Evolutionary conservation across 1,139 yeast species (phyloP).

Genomic region (Kodamaea derodonti): DNA sequence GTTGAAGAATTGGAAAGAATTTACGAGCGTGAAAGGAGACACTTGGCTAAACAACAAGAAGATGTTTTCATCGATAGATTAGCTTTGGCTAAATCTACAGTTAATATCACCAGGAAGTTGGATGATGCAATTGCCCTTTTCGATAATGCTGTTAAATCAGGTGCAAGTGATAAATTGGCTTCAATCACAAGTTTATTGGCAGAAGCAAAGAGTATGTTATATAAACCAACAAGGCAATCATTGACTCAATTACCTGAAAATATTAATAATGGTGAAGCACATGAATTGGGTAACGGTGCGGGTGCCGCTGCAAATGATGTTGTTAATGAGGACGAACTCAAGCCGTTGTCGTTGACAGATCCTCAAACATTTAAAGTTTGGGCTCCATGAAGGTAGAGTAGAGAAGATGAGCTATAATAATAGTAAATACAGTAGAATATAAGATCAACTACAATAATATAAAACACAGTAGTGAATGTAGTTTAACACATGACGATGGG

Average conservation of each 20-base stretch:
- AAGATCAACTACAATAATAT: too few relatives aligned
- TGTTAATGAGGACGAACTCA: conserved; percentile 30
- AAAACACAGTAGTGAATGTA: too few relatives aligned
- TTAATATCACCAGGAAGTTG: conserved; percentile 48
- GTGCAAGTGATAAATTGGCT: conserved; percentile 1
- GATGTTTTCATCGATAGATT: conserved; percentile 77
- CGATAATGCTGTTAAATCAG: conserved; percentile 15
- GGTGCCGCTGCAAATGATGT: conserved; percentile 5
- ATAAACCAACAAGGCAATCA: conserved; percentile 45
- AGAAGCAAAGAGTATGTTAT: conserved; percentile 48
- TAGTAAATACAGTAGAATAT: too few relatives aligned
- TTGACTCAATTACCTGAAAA: conserved; percentile 19
- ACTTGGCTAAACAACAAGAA: conserved; percentile 73
- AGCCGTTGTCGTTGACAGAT: conserved; percentile 75
- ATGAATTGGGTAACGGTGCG: conserved; percentile 10
- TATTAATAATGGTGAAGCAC: conserved; percentile 12
- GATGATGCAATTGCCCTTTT: conserved; percentile 38
- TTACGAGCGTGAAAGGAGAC: conserved; percentile 73
- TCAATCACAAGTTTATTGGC: conserved; percentile 28
- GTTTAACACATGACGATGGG: too few relatives aligned
- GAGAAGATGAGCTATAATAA: too few relatives aligned
- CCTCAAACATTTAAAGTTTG: conserved; percentile 88
- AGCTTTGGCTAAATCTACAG: conserved; percentile 61
- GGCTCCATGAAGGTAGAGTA: conserved; percentile 54
- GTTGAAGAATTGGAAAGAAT: conserved; percentile 72